These are phyloP conservation scores for Ramularia endophylla DNA, from an alignment of 2,329 filamentous ascomycete species.

Conservation along the genomic window DNA sequence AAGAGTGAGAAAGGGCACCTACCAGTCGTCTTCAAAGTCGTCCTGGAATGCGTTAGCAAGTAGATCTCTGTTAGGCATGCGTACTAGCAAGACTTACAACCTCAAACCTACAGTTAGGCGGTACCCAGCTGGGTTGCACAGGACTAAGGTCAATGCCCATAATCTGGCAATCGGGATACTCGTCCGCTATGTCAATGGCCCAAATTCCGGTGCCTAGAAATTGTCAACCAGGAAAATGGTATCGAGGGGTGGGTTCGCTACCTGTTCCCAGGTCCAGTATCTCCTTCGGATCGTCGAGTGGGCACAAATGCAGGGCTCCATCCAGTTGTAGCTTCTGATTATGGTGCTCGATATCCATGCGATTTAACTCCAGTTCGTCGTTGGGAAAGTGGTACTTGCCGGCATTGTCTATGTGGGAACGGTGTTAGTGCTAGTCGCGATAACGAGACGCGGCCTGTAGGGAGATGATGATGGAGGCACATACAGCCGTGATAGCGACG, in stretches of 20 bases:
- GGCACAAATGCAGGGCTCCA: conserved; percentile 37
- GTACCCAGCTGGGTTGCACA: conserved; percentile 20
- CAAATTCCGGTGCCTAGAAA: conserved; percentile 16
- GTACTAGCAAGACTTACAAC: conserved; percentile 7
- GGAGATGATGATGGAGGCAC: background rate
- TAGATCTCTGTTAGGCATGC: no score
- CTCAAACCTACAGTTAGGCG: conserved; percentile 27
- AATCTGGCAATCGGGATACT: conserved; percentile 24
- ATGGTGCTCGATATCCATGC: conserved; percentile 28
- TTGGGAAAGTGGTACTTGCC: conserved; percentile 30
- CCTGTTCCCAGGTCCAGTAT: conserved; percentile 47
- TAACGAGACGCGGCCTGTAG: background rate
- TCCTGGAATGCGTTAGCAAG: conserved; percentile 11
- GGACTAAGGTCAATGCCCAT: conserved; percentile 36
- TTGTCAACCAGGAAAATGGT: no score
- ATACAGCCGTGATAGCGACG: conserved; percentile 23
- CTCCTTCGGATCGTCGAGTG: conserved; percentile 34
- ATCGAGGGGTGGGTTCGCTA: no score
- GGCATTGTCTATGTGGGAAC: conserved; percentile 16
- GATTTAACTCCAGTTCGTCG: conserved; percentile 28
- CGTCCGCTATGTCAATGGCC: conserved; percentile 33
- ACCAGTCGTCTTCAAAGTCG: conserved; percentile 29
- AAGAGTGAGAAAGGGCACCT: background rate
- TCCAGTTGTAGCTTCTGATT: conserved; percentile 28
- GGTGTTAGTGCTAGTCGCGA: conserved; percentile 1